A percentile compares a stretch with the other conserved stretches of the same genome.
phyloP scores from a whole-genome alignment of 2,329 filamentous ascomycete genomes.

The Penicillium sp. region DNA sequence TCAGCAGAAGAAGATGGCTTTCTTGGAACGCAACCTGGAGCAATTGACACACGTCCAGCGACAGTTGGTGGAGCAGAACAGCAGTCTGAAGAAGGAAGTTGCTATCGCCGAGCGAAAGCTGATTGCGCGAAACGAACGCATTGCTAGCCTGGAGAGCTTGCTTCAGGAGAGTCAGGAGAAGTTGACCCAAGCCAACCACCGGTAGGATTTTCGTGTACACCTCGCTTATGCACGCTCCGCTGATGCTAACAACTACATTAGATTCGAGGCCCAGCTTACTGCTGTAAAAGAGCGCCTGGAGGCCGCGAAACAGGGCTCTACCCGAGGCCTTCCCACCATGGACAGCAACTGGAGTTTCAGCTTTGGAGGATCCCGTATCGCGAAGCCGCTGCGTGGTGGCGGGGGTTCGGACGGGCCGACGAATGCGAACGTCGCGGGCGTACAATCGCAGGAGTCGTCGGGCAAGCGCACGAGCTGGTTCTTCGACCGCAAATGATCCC shows the following conservation, averaged over 20 bases:
- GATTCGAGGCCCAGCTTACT: constrained; percentile 94
- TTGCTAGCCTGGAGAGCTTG: constrained; percentile 84
- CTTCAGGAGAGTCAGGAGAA: constrained; percentile 98
- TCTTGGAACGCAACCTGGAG: constrained; percentile 95
- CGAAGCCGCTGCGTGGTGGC: constrained; percentile 58
- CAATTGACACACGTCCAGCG: constrained; percentile 96
- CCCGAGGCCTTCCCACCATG: constrained; percentile 68
- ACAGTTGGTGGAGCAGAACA: constrained; percentile 97
- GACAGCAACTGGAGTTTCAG: constrained; percentile 65
- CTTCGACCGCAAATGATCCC: constrained; percentile 43
- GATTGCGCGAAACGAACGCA: constrained; percentile 92
- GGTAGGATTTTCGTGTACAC: constrained; percentile 56
- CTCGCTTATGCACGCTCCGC: background rate
- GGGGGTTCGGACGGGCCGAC: constrained; percentile 35
- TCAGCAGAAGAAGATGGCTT: constrained; percentile 99
- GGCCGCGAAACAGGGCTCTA: constrained; percentile 86
- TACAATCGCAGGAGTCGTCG: constrained; percentile 63
- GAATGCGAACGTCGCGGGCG: constrained; percentile 34
- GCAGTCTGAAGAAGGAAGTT: constrained; percentile 95
- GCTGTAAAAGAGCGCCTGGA: constrained; percentile 97
- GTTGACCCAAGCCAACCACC: constrained; percentile 91
- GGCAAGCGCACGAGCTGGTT: constrained; percentile 59
- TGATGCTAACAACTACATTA: constrained; percentile 38
- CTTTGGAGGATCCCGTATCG: constrained; percentile 59
- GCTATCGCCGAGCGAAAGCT: constrained; percentile 97